Percentiles rank a stretch among this genome's conserved stretches.
Conservation (phyloP, 345 rosid species). For the Erysimum cheiranthoides region DNA sequence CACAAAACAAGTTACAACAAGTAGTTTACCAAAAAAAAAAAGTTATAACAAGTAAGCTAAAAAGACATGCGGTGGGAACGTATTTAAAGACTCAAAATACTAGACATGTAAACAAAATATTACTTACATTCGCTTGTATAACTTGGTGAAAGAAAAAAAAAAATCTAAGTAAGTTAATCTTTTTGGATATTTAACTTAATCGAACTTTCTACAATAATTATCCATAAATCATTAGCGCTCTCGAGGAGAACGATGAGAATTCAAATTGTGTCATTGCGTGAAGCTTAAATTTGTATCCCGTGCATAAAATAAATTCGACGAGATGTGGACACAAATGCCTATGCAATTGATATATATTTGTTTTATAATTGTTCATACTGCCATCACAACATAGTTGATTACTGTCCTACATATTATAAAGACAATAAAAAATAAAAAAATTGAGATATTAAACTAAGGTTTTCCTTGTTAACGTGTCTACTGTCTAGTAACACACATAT, state of each 20-base stretch:
- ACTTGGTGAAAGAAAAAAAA: too few relatives aligned
- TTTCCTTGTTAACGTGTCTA: slow-evolving; percentile 36
- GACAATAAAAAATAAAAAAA: not conserved
- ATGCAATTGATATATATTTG: not conserved
- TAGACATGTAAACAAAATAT: too few relatives aligned
- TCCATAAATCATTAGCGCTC: not conserved
- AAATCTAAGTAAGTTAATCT: too few relatives aligned
- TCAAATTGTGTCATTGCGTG: not conserved
- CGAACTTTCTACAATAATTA: not conserved
- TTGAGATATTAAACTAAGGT: slow-evolving; percentile 3
- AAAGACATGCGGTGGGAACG: too few relatives aligned
- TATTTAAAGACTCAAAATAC: too few relatives aligned
- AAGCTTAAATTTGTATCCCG: not conserved
- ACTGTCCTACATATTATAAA: slow-evolving; percentile 13
- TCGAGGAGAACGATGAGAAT: not conserved
- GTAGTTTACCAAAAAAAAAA: too few relatives aligned
- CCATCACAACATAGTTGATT: slow-evolving; percentile 34
- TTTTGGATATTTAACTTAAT: too few relatives aligned
- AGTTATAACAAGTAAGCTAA: too few relatives aligned
- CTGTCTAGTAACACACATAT: not conserved
- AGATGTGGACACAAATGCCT: not conserved
- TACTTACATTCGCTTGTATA: too few relatives aligned
- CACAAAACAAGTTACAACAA: too few relatives aligned
- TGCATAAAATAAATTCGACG: not conserved
- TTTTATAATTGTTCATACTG: slow-evolving; percentile 19